A percentile compares a stretch with the other conserved stretches of the same genome.
Evolutionary conservation across 1,139 yeast species (phyloP).

Genomic region (Yamadazyma pseudoaaseri): DNA sequence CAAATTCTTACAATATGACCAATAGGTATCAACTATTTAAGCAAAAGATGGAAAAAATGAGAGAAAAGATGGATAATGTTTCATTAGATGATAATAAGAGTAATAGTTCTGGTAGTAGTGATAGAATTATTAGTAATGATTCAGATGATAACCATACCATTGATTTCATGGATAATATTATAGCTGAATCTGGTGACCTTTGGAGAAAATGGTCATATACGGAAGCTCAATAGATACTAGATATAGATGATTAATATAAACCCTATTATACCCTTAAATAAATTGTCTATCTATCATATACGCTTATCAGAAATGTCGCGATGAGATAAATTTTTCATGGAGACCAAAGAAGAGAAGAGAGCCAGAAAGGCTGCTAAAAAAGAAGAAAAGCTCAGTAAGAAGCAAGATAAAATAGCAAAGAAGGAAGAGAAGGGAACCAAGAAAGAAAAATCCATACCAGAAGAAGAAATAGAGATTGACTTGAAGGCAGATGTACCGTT

Average conservation of each 20-base stretch:
- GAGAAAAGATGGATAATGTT: conserved; percentile 15
- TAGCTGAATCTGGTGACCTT: conserved; percentile 79
- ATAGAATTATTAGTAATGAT: conserved; percentile 33
- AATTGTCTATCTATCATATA: too few species aligned
- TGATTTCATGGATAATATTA: conserved; percentile 66
- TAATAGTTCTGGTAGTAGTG: conserved; percentile 1
- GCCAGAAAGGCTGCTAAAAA: conserved; percentile 7
- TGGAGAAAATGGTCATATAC: conserved; percentile 87
- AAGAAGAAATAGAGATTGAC: conserved; percentile 77
- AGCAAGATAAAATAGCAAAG: conserved; percentile 5
- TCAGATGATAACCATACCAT: conserved; percentile 33
- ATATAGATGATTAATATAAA: too few species aligned
- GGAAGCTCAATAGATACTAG: conserved; percentile 30
- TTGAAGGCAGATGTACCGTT: conserved; percentile 75
- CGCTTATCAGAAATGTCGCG: conserved; percentile 1
- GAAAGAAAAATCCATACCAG: conserved; percentile 8
- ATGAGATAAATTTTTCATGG: conserved; percentile 2
- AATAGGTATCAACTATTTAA: conserved; percentile 35
- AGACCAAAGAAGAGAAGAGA: conserved; percentile 10
- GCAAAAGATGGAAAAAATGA: conserved; percentile 20
- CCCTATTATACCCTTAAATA: neutral
- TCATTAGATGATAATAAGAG: conserved; percentile 10
- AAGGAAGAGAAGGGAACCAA: conserved; percentile 7
- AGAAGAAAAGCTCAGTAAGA: conserved; percentile 8
- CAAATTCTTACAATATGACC: conserved; percentile 36